Evolutionary conservation across 73 alveolate species (phyloP).

Genomic region (Breviolum minutum): DNA sequence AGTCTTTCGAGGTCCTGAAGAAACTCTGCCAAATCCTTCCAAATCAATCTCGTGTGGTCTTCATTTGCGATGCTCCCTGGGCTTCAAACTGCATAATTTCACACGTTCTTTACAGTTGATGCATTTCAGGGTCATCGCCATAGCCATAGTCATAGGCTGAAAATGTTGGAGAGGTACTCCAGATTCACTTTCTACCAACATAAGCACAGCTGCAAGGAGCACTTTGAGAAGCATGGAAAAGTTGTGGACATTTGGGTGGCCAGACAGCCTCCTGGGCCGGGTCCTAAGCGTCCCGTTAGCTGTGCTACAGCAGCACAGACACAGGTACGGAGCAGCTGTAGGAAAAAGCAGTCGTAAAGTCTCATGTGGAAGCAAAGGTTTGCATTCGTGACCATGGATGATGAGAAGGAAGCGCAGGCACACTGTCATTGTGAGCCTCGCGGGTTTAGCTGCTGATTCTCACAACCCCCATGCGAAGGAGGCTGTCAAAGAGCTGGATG

Average conservation of each 20-base stretch:
- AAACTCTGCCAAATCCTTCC: too few relatives aligned
- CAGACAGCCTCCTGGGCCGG: constrained; percentile 82
- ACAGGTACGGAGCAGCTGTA: too few relatives aligned
- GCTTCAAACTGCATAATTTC: too few relatives aligned
- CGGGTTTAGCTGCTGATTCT: not conserved
- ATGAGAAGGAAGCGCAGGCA: constrained; percentile 80
- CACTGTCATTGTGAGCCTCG: not conserved
- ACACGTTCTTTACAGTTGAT: too few relatives aligned
- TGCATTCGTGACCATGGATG: constrained; percentile 84
- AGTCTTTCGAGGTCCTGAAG: too few relatives aligned
- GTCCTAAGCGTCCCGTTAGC: not conserved
- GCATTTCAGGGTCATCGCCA: too few relatives aligned
- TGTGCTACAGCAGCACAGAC: too few relatives aligned
- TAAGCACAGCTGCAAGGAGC: not conserved
- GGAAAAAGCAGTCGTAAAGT: not conserved
- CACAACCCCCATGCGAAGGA: not conserved
- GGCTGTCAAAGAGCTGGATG: constrained; percentile 79
- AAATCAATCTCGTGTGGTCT: too few relatives aligned
- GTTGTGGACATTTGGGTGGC: constrained; percentile 82
- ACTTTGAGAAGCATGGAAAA: constrained; percentile 68
- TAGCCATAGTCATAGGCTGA: too few relatives aligned
- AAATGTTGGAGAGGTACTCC: too few relatives aligned
- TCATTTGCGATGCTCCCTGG: too few relatives aligned
- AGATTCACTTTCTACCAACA: not conserved
- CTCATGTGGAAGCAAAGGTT: not conserved